These are phyloP conservation scores for Penicillium atrosanguineum DNA, from an alignment of 495 filamentous ascomycete species.

Conservation along the genomic window DNA sequence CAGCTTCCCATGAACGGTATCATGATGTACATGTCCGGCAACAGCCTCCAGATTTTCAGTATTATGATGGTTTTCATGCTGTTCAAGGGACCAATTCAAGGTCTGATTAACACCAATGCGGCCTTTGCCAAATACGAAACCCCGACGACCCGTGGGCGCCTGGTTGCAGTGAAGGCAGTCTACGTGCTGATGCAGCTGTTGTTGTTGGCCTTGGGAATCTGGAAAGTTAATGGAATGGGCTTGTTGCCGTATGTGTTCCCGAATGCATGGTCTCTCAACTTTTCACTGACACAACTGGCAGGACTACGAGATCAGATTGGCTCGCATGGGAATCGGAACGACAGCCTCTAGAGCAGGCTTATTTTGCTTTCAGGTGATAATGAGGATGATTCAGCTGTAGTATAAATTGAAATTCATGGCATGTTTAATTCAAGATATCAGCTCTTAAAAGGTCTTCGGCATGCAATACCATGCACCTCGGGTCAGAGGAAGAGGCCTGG, in stretches of 20 bases:
- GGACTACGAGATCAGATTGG: conserved; percentile 93
- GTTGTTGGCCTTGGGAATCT: conserved; percentile 80
- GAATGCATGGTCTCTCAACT: background rate
- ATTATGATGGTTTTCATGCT: conserved; percentile 99
- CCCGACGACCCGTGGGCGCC: conserved; percentile 65
- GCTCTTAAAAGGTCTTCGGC: background rate
- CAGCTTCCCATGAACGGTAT: conserved; percentile 95
- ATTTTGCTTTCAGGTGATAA: conserved; percentile 45
- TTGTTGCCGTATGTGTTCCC: conserved; percentile 72
- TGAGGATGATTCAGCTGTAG: background rate
- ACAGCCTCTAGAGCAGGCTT: conserved; percentile 69
- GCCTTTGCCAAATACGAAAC: conserved; percentile 89
- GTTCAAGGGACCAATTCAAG: conserved; percentile 93
- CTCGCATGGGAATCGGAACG: conserved; percentile 88
- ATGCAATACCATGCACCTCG: background rate
- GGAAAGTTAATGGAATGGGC: conserved; percentile 98
- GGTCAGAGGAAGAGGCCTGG: background rate
- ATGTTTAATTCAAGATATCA: background rate
- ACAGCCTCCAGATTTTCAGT: conserved; percentile 96
- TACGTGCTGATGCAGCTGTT: conserved; percentile 86
- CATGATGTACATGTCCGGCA: conserved; percentile 99
- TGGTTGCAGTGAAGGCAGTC: conserved; percentile 77
- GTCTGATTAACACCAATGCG: conserved; percentile 71
- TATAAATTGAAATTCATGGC: background rate
- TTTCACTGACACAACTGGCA: conserved; percentile 31